These are phyloP conservation scores for Akanthomyces muscarius DNA, from an alignment of 2,329 filamentous ascomycete species.

Conservation along the genomic window DNA sequence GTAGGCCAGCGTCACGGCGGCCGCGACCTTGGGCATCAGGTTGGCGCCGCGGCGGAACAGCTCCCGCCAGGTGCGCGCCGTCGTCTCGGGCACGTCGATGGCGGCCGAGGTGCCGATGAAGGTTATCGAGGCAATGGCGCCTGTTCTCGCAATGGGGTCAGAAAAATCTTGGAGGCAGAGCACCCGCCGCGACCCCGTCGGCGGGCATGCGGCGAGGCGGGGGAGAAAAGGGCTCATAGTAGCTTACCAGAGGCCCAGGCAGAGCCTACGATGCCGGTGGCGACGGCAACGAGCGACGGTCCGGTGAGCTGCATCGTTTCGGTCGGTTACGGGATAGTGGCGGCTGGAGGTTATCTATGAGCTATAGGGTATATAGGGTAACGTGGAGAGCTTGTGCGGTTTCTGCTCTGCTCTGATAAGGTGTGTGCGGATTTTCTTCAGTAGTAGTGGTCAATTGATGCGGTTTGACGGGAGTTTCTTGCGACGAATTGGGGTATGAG, in stretches of 20 bases:
- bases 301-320: constrained; percentile 21
- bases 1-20: constrained; percentile 31
- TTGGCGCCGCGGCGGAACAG: constrained; percentile 35
- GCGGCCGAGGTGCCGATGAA: constrained; percentile 32
- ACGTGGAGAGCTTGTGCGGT: background rate
- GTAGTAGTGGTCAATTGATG: background rate
- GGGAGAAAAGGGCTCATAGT: background rate
- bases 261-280: constrained; percentile 37
- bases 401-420: background rate
- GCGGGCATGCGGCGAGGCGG: too few species aligned
- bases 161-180: too few species aligned
- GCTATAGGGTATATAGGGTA: constrained; percentile 5
- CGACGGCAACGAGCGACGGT: constrained; percentile 32
- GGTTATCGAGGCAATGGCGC: constrained; percentile 35
- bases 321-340: background rate
- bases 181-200: too few species aligned
- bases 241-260: constrained; percentile 35
- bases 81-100: constrained; percentile 26
- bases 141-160: constrained; percentile 23
- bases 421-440: background rate
- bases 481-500: background rate
- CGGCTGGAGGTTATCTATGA: background rate
- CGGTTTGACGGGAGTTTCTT: background rate
- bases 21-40: constrained; percentile 35
- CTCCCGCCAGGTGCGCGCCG: constrained; percentile 35